These are phyloP conservation scores for Amoebophrya sp. DNA, from an alignment of 169 alveolate species.

Conservation along the genomic window DNA sequence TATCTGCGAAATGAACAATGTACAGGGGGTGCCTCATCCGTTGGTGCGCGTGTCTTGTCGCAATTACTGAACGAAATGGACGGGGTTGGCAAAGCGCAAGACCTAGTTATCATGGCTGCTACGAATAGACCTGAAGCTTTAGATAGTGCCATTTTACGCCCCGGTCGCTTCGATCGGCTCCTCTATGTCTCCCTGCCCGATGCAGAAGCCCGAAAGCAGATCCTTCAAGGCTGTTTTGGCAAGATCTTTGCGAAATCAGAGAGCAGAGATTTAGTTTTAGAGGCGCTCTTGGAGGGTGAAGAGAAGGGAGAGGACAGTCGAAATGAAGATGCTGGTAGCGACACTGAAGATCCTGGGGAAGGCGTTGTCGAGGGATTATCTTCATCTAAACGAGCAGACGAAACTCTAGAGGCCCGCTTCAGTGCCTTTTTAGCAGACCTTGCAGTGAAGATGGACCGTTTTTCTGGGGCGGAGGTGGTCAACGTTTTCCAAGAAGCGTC, in stretches of 20 bases:
- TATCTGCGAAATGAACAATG: too few species aligned
- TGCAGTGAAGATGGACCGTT: background rate
- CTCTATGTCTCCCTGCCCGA: constrained; percentile 98
- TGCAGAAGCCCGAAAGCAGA: constrained; percentile 78
- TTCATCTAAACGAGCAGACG: background rate
- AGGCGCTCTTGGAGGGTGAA: background rate
- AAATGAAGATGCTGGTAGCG: background rate
- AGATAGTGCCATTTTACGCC: constrained; percentile 86
- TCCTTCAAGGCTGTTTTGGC: constrained; percentile 39
- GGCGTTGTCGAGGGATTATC: too few species aligned
- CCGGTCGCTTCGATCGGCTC: constrained; percentile 95
- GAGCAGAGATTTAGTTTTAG: background rate
- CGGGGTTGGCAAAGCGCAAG: constrained; percentile 79
- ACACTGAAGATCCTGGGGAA: background rate
- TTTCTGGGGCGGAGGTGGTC: background rate
- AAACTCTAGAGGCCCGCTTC: background rate
- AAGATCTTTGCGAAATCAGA: background rate
- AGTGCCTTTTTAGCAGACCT: background rate
- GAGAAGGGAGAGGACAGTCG: background rate
- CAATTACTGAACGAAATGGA: constrained; percentile 98
- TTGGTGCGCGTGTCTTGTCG: constrained; percentile 89
- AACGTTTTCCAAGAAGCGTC: background rate
- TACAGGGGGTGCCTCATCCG: too few species aligned
- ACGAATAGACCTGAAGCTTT: constrained; percentile 95
- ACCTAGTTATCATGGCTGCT: constrained; percentile 94